These are phyloP conservation scores for Ogataea pignaliae DNA, from an alignment of 805 yeast species.

Conservation along the genomic window DNA sequence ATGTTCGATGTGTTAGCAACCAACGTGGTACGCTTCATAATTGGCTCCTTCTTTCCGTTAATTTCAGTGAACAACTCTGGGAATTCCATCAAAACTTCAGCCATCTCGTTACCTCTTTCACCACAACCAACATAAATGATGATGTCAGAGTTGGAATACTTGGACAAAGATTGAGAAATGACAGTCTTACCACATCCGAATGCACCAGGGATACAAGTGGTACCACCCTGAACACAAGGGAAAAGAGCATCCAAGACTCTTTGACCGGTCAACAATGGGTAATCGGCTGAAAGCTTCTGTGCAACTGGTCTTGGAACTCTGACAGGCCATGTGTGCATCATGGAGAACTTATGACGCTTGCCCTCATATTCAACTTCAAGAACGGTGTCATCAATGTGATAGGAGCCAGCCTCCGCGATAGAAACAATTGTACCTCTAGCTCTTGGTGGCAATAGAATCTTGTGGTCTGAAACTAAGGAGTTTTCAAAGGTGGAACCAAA, in stretches of 20 bases:
- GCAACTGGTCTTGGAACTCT: conserved; percentile 99
- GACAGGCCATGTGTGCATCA: conserved; percentile 99
- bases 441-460: conserved; percentile 93
- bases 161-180: conserved; percentile 94
- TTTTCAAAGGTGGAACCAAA: conserved; percentile 93
- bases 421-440: conserved; percentile 96
- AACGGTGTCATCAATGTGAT: conserved; percentile 83
- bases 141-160: conserved; percentile 95
- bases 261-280: conserved; percentile 96
- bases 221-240: conserved; percentile 99
- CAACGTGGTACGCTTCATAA: conserved; percentile 98
- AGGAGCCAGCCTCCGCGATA: conserved; percentile 86
- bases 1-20: conserved; percentile 98
- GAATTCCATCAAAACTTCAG: conserved; percentile 99
- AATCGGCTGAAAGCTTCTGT: conserved; percentile 87
- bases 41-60: conserved; percentile 92
- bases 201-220: conserved; percentile 99
- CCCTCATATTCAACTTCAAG: conserved; percentile 96
- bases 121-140: conserved; percentile 95
- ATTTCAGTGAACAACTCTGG: conserved; percentile 93
- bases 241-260: conserved; percentile 96
- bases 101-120: conserved; percentile 99
- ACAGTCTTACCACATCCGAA: conserved; percentile 98
- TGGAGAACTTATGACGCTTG: conserved; percentile 68
- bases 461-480: conserved; percentile 87